Percentiles rank a stretch among this genome's conserved stretches.
phyloP scores from a whole-genome alignment of 1,284 basidiomycete species.

The Amylostereum areolatum region DNA sequence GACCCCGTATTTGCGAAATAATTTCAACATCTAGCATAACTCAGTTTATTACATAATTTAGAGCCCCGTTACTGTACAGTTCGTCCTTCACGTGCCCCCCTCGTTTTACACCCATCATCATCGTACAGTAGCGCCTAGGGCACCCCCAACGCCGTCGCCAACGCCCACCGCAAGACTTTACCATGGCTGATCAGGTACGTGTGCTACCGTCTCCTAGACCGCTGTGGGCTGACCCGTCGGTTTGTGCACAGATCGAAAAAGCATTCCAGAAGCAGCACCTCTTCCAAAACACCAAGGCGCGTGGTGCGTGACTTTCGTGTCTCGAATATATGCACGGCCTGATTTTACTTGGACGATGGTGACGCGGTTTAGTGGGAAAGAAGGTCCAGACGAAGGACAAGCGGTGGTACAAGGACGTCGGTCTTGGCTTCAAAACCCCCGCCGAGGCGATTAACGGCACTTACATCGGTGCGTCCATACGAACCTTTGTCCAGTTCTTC shows the following conservation, averaged over 20 bases:
- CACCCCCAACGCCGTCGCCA: slow-evolving; percentile 10
- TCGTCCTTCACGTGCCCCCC: no score
- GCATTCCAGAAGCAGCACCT: slow-evolving; percentile 96
- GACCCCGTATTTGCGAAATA: no score
- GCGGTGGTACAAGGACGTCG: slow-evolving; percentile 99
- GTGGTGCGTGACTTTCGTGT: slow-evolving; percentile 55
- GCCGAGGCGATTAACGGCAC: slow-evolving; percentile 93
- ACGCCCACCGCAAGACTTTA: slow-evolving; percentile 24
- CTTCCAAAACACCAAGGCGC: slow-evolving; percentile 96
- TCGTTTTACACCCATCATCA: no score
- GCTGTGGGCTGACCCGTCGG: neutral
- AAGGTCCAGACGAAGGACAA: slow-evolving; percentile 92
- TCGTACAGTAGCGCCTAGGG: no score
- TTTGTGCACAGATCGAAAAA: slow-evolving; percentile 70
- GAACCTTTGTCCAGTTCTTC: neutral
- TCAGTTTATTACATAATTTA: no score
- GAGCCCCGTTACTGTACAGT: no score
- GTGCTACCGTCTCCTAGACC: neutral
- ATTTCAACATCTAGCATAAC: no score
- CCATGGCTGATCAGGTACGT: slow-evolving; percentile 66
- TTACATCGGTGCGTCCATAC: slow-evolving; percentile 78
- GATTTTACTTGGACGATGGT: slow-evolving; percentile 5
- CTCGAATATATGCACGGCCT: neutral
- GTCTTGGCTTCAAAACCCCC: slow-evolving; percentile 96
- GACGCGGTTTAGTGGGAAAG: slow-evolving; percentile 58